Conservation (phyloP, 75 land plant genomes). For the Pinus tabuliformis region DNA sequence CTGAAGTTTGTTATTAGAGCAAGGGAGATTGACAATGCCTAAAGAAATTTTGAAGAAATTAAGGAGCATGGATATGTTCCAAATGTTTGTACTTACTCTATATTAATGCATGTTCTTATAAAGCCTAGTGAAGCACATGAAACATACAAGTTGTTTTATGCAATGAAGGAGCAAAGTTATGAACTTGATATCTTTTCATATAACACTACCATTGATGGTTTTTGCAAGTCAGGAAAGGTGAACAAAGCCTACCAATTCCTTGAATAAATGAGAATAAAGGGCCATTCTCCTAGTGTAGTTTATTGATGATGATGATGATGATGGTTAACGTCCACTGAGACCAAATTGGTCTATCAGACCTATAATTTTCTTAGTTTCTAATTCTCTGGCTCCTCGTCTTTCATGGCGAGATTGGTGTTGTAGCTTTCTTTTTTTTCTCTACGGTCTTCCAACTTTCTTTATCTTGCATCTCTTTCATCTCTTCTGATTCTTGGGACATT, state of each 20-base stretch:
- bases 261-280: slow-evolving; percentile 69
- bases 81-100: slow-evolving; percentile 70
- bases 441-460: too few relatives aligned
- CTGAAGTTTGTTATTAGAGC: slow-evolving; percentile 64
- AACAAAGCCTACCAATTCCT: slow-evolving; percentile 79
- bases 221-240: slow-evolving; percentile 76
- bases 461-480: too few relatives aligned
- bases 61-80: slow-evolving; percentile 54
- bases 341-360: too few relatives aligned
- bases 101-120: slow-evolving; percentile 57
- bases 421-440: too few relatives aligned
- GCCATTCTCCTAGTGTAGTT: slow-evolving; percentile 42
- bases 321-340: too few relatives aligned
- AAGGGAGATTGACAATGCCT: slow-evolving; percentile 57
- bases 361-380: too few relatives aligned
- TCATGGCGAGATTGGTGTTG: too few relatives aligned
- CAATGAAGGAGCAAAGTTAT: slow-evolving; percentile 71
- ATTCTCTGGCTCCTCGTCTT: too few relatives aligned
- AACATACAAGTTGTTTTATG: slow-evolving; percentile 58
- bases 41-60: slow-evolving; percentile 60
- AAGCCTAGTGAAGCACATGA: slow-evolving; percentile 66
- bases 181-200: slow-evolving; percentile 65
- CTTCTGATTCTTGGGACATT: too few relatives aligned
- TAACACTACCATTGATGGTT: slow-evolving; percentile 64
- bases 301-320: too few relatives aligned